Evolutionary conservation across 2,329 filamentous ascomycete species (phyloP).

Genomic region (Sporothrix pallida): DNA sequence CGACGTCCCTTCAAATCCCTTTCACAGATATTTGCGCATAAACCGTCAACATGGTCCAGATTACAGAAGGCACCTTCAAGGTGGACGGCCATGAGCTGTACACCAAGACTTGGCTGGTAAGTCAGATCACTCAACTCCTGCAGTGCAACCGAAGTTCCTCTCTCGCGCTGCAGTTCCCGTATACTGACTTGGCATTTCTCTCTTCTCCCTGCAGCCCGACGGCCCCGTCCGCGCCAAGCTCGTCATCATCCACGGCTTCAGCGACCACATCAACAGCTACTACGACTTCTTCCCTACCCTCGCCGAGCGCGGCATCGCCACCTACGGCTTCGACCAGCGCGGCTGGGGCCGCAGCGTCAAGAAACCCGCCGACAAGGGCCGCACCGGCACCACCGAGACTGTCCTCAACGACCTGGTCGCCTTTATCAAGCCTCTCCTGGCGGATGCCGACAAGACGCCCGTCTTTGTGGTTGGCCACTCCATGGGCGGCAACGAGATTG

Average conservation of each 20-base stretch:
- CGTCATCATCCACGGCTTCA: constrained; percentile 88
- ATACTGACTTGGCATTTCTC: neutral
- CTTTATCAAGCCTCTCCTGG: constrained; percentile 68
- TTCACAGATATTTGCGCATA: neutral
- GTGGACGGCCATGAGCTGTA: constrained; percentile 55
- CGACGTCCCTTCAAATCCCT: neutral
- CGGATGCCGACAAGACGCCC: constrained; percentile 49
- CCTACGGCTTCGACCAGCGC: constrained; percentile 81
- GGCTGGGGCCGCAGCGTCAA: constrained; percentile 82
- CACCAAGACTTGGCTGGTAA: constrained; percentile 65
- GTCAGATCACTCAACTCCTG: constrained; percentile 37
- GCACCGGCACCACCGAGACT: constrained; percentile 72
- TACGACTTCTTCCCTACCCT: constrained; percentile 74
- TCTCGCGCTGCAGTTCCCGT: neutral
- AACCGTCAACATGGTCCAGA: constrained; percentile 46
- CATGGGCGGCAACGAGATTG: constrained; percentile 83
- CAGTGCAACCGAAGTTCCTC: constrained; percentile 29
- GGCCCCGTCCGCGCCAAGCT: constrained; percentile 69
- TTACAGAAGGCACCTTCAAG: constrained; percentile 58
- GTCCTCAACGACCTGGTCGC: constrained; percentile 80
- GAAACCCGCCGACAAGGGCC: constrained; percentile 66
- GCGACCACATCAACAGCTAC: constrained; percentile 82
- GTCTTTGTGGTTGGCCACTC: constrained; percentile 88
- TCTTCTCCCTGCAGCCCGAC: constrained; percentile 53
- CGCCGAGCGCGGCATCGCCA: constrained; percentile 73